Evolutionary conservation across 129 eudicot genomes (phyloP), one percentile per base, ranked within the genome.

Genomic region (Helichrysum umbraculigerum): DNA sequence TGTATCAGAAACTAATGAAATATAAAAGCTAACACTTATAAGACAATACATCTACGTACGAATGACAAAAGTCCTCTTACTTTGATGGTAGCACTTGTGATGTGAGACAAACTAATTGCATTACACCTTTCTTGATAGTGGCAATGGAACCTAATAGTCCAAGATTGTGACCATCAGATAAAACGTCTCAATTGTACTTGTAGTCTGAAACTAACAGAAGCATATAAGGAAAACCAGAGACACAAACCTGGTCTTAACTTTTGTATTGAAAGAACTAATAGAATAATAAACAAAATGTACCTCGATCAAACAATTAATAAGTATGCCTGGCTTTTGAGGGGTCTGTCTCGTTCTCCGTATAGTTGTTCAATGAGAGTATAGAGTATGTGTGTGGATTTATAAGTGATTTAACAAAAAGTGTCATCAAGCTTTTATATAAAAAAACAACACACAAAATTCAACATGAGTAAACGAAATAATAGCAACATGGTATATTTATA

Each of bases 21-120:
- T 52, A n/a, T n/a, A n/a, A n/a, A n/a, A n/a, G n/a, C n/a, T n/a
- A n/a, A n/a, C n/a, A n/a, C n/a, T 37, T 61, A 70, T 4, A 30
- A 15, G 7, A 28, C 63, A 63, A 21, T 75, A 61, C 52, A 77
- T 14, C 75, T 82, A 93, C 98, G 91, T 89, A 82, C 30, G 98
- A 97, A 81, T 91, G 97, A 97, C 98, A 94, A 73, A 87, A 91
- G 78, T 91, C 98, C 81, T 91, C 98, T 68, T 94, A 94, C 68
- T 94, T 91, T 19, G 98, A 94, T 66, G 98, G 96, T 72, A 94
- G 78, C 79, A 94, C 81, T 44, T 91, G 90, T 70, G 97, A 82
- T 56, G 97, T 87, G 72, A 94, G 96, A 76, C 97, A 97, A 84
- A 94, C 97, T 77, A 94, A 78, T 79, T 94, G 98, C 87, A 91